These are phyloP conservation scores for Amanita muscaria DNA, from an alignment of 768 basidiomycete genomes.

Conservation along the genomic window DNA sequence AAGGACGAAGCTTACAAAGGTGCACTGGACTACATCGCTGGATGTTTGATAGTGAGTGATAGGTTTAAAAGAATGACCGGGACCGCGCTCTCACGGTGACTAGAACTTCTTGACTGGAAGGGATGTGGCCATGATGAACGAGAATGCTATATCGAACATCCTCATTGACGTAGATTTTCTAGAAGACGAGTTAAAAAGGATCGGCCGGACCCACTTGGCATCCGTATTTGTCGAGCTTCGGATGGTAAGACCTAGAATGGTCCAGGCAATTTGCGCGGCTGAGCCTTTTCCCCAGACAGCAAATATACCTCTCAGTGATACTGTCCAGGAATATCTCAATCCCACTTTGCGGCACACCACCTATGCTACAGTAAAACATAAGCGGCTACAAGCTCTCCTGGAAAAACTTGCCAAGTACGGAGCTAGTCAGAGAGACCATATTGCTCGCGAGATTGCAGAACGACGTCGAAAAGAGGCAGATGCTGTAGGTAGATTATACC, in stretches of 20 bases:
- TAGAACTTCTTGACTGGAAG: conserved; percentile 75
- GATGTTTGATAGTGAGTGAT: conserved; percentile 72
- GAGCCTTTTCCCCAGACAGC: conserved; percentile 45
- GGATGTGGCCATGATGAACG: conserved; percentile 73
- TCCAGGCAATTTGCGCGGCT: no score
- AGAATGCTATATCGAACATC: conserved; percentile 82
- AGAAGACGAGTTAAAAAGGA: conserved; percentile 74
- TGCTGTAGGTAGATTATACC: conserved; percentile 63
- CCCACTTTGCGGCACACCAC: conserved; percentile 60
- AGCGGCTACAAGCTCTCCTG: conserved; percentile 61
- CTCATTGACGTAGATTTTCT: conserved; percentile 82
- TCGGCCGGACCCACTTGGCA: conserved; percentile 62
- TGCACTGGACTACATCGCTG: conserved; percentile 82
- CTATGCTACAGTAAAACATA: conserved; percentile 59
- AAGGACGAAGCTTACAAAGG: conserved; percentile 87
- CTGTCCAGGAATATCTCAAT: conserved; percentile 73
- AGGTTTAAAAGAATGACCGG: not conserved
- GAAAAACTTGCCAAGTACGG: conserved; percentile 75
- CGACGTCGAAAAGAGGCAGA: conserved; percentile 72
- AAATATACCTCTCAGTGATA: conserved; percentile 63
- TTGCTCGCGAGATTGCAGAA: conserved; percentile 59
- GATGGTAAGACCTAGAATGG: no score
- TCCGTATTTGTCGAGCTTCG: conserved; percentile 75
- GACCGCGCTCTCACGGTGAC: not conserved
- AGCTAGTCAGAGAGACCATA: conserved; percentile 46